phyloP scores from a whole-genome alignment of 78 protist species.

The Dictyostelium firmibasis region DNA sequence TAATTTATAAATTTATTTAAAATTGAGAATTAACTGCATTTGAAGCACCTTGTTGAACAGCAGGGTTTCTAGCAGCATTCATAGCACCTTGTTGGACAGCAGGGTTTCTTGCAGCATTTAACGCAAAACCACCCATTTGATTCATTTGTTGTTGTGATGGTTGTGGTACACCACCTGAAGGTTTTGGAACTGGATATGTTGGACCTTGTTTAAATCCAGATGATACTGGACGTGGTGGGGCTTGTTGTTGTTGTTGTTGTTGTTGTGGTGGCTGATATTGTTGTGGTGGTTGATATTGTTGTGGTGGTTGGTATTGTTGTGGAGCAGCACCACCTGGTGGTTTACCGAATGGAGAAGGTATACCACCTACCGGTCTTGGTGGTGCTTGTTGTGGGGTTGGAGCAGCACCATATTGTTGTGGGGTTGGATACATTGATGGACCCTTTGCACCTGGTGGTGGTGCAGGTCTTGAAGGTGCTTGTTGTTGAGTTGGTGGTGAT shows the following conservation, averaged over 20 bases:
- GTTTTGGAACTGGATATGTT: background rate
- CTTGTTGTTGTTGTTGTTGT: background rate
- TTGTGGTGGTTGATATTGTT: background rate
- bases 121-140: background rate
- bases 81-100: constrained; percentile 22
- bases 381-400: background rate
- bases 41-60: constrained; percentile 11
- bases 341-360: background rate
- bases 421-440: background rate
- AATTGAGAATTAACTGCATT: background rate
- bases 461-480: constrained; percentile 7
- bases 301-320: background rate
- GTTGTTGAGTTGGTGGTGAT: background rate
- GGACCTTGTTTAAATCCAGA: background rate
- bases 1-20: background rate
- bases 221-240: background rate
- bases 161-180: background rate
- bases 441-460: constrained; percentile 8
- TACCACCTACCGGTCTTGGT: background rate
- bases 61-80: constrained; percentile 32
- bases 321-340: background rate
- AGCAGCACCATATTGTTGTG: background rate
- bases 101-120: constrained; percentile 33
- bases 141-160: constrained; percentile 15
- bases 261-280: constrained; percentile 9